Percentiles rank a stretch among this genome's conserved stretches.
Conservation (phyloP, 257 asterid species). For the Capsicum pubescens region DNA sequence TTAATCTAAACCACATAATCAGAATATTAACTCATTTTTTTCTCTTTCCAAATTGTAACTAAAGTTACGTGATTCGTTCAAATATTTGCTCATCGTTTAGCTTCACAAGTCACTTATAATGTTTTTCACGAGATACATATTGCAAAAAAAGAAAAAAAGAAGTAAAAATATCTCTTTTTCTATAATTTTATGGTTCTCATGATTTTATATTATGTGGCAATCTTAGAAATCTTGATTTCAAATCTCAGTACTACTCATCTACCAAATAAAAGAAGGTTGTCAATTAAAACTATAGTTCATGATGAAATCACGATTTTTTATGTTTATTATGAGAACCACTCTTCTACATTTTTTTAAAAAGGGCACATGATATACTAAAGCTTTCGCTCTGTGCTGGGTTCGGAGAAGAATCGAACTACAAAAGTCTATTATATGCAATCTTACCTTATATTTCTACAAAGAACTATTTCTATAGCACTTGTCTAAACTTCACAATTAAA, state of each 20-base stretch:
- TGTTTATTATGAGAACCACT: no score
- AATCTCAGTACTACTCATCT: background rate
- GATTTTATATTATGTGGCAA: background rate
- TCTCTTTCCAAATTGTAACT: background rate
- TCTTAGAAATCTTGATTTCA: background rate
- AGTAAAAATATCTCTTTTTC: background rate
- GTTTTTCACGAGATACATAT: background rate
- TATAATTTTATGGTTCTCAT: background rate
- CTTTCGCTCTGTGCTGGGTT: no score
- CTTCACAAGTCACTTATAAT: background rate
- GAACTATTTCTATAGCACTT: no score
- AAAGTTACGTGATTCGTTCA: background rate
- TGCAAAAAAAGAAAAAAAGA: background rate
- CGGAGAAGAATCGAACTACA: no score
- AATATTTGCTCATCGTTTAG: background rate
- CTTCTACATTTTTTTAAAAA: no score
- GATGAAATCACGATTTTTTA: background rate
- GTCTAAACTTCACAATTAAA: no score
- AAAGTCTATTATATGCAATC: no score
- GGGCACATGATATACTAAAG: no score
- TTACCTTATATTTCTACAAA: no score
- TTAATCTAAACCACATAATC: background rate
- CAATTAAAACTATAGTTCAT: background rate
- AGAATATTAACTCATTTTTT: background rate
- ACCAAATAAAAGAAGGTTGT: background rate